These are phyloP conservation scores for Colletotrichum cordylinicola DNA, from an alignment of 2,329 filamentous ascomycete genomes.

Conservation along the genomic window DNA sequence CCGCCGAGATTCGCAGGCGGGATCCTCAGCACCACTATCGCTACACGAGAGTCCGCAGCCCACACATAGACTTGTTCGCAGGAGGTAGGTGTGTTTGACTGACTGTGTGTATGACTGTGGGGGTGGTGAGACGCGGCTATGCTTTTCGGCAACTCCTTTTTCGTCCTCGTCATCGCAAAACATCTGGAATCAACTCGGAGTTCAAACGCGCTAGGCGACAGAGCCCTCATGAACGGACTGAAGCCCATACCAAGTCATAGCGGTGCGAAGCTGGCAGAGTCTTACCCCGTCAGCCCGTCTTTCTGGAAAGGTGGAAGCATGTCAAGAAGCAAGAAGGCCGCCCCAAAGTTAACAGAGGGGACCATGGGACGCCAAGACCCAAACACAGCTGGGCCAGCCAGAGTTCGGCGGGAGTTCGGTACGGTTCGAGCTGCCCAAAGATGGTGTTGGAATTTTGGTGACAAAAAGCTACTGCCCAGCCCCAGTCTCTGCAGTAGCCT, in stretches of 20 bases:
- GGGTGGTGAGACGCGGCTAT: neutral
- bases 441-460: neutral
- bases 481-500: neutral
- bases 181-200: neutral
- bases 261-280: neutral
- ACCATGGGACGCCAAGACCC: neutral
- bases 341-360: neutral
- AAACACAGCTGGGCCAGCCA: neutral
- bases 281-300: neutral
- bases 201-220: neutral
- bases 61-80: neutral
- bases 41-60: neutral
- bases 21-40: neutral
- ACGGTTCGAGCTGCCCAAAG: slow-evolving; percentile 7
- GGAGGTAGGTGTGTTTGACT: neutral
- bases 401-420: neutral
- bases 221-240: neutral
- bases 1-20: neutral
- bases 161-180: neutral
- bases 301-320: neutral
- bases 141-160: neutral
- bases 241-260: neutral
- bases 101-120: neutral
- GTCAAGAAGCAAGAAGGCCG: neutral
- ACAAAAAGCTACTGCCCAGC: neutral